Evolutionary conservation across 169 alveolate species (phyloP).

Genomic region (Blepharisma undulans): DNA sequence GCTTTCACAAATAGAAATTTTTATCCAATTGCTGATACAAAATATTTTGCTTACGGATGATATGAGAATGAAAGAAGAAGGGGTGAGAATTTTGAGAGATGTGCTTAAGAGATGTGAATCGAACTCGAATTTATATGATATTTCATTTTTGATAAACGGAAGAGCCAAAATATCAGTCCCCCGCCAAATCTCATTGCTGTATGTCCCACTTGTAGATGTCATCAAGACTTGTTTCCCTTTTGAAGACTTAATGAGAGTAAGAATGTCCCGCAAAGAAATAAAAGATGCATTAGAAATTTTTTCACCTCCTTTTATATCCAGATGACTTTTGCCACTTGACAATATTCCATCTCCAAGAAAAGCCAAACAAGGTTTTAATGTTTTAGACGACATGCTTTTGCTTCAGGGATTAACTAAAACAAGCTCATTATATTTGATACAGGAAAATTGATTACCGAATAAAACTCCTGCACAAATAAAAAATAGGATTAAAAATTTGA

Average conservation of each 20-base stretch:
- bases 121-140: constrained; percentile 4
- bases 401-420: constrained; percentile 12
- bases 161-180: not conserved
- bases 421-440: not conserved
- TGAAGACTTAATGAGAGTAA: not conserved
- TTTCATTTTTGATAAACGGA: constrained; percentile 3
- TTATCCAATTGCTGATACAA: not conserved
- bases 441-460: constrained; percentile 18
- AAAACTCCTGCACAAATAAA: constrained; percentile 27
- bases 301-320: constrained; percentile 10
- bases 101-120: not conserved
- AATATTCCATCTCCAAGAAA: constrained; percentile 20
- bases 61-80: not conserved
- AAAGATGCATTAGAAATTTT: not conserved
- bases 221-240: not conserved
- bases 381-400: constrained; percentile 23
- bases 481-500: constrained; percentile 30
- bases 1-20: constrained; percentile 17
- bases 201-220: constrained; percentile 11
- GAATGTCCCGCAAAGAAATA: not conserved
- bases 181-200: not conserved
- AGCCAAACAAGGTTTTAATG: not conserved
- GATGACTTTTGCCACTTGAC: not conserved
- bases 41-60: not conserved
- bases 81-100: not conserved